These are phyloP conservation scores for Mayamaea pseudoterrestris DNA, from an alignment of 108 stramenopile genomes.

Conservation along the genomic window DNA sequence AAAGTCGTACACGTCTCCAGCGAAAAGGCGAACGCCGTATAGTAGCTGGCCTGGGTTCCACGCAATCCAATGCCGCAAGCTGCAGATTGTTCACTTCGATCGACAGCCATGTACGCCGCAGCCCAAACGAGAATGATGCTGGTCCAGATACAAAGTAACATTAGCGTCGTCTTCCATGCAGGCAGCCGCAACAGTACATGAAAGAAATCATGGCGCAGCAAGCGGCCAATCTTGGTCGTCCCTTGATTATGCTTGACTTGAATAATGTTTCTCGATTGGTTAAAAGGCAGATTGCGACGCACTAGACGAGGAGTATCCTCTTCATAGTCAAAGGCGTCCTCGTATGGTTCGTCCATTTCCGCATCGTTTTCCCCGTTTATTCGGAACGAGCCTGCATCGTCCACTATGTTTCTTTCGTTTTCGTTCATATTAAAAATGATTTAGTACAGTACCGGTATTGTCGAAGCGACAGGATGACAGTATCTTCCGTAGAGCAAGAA, in stretches of 20 bases:
- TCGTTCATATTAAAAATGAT: no score
- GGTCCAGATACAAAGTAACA: slow-evolving; percentile 52
- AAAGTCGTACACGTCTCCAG: slow-evolving; percentile 78
- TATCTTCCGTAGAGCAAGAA: no score
- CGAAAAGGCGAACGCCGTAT: slow-evolving; percentile 61
- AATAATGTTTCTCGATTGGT: slow-evolving; percentile 40
- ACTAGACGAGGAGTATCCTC: slow-evolving; percentile 48
- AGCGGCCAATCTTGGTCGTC: slow-evolving; percentile 60
- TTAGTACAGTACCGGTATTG: no score
- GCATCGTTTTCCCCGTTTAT: no score
- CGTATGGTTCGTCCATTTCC: no score
- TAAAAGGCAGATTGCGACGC: slow-evolving; percentile 41
- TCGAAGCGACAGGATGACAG: no score
- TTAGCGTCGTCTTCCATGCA: slow-evolving; percentile 16
- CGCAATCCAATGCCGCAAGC: slow-evolving; percentile 50
- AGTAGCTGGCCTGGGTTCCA: slow-evolving; percentile 23
- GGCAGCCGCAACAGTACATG: slow-evolving; percentile 53
- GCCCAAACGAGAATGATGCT: slow-evolving; percentile 48
- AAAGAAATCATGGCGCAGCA: slow-evolving; percentile 54
- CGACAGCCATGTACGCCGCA: slow-evolving; percentile 36
- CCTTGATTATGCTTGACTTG: slow-evolving; percentile 43
- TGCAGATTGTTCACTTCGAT: slow-evolving; percentile 13
- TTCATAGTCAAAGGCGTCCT: slow-evolving; percentile 74
- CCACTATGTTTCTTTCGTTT: no score
- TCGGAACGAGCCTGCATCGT: no score